Base-by-base conservation (phyloP, 257 asterid species). In the Echites panduratus region DNA sequence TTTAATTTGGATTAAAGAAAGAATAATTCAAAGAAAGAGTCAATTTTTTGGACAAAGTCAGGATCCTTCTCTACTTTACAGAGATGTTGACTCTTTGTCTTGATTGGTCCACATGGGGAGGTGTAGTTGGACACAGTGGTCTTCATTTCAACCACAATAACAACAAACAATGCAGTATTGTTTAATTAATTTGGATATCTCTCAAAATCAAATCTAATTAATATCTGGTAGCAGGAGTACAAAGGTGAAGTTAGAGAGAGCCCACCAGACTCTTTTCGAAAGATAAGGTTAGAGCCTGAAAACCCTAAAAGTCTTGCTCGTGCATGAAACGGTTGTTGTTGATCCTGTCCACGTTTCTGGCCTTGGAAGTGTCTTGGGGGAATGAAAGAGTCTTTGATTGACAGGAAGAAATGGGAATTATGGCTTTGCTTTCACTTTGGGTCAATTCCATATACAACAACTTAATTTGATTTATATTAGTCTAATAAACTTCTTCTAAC, bases 41-140 rank as follows among this genome's bases (percentile, higher is more conserved):
- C 77, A 53, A 74, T 66, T 40, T 4, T 38, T 65, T 53, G 38
- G 38, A 62, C 38, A 59, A 50, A 62, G 6, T 22, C 16, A 62
- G 44, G 27, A 62, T 73, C 41, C 52, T 24, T 32, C 49, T 50
- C 64, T 66, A 71, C 89, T 88, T 88, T 86, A 73, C 27, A 74
- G 22, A 74, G 93, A 88, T 73, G 87, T 71, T 71, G 93, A 88
- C 85, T 75, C 81, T 9, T 70, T 59, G 79, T 73, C 61, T 58
- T 62, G 73, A 71, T 54, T 71, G 79, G 79, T 74, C 44, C 70
- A 75, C 62, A 10, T 24, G 44, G 35, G 62, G 19, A 77, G 71
- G 78, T 79, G 85, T 83, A 81, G 80, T 73, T 72, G 82, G 81
- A 62, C 72, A 63, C 38, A 57, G 9, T 61, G 72, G 74, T 50